These are phyloP conservation scores for Xylaria venustula DNA, from an alignment of 495 filamentous ascomycete genomes.

Conservation along the genomic window DNA sequence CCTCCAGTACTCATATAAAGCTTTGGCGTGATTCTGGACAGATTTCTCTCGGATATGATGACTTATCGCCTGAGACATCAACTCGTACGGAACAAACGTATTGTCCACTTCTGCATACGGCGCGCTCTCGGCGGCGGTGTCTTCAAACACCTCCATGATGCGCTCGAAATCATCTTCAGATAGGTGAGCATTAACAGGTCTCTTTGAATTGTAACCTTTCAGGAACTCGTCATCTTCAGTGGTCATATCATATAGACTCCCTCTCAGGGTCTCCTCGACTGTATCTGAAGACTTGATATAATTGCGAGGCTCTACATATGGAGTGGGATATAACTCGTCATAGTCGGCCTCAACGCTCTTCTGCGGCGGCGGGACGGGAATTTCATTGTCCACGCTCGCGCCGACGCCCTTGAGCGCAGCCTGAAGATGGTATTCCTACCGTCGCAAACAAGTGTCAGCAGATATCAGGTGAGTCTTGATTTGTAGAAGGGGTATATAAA, in stretches of 20 bases:
- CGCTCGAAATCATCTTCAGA: conserved; percentile 89
- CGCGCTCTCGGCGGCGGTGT: conserved; percentile 73
- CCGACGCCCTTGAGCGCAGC: conserved; percentile 78
- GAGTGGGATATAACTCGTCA: conserved; percentile 78
- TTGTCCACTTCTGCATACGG: conserved; percentile 88
- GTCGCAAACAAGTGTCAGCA: not conserved
- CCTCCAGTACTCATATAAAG: conserved; percentile 92
- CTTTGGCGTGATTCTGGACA: conserved; percentile 71
- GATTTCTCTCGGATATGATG: conserved; percentile 44
- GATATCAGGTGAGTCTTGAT: not conserved
- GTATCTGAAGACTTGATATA: conserved; percentile 98
- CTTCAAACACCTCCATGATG: conserved; percentile 93
- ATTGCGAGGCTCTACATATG: conserved; percentile 78
- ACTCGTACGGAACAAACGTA: conserved; percentile 74
- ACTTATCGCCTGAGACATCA: conserved; percentile 76
- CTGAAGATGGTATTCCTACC: conserved; percentile 97
- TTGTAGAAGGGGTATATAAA: not conserved
- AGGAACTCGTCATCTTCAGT: conserved; percentile 85
- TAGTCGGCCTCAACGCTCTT: conserved; percentile 72
- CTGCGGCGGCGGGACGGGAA: conserved; percentile 81
- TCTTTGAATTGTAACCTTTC: conserved; percentile 77
- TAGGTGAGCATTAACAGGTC: conserved; percentile 60
- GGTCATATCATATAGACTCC: conserved; percentile 88
- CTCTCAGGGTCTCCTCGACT: conserved; percentile 83
- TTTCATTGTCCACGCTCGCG: conserved; percentile 67